Base-by-base conservation (phyloP, 441 rosid species). In the Melastoma candidum region DNA sequence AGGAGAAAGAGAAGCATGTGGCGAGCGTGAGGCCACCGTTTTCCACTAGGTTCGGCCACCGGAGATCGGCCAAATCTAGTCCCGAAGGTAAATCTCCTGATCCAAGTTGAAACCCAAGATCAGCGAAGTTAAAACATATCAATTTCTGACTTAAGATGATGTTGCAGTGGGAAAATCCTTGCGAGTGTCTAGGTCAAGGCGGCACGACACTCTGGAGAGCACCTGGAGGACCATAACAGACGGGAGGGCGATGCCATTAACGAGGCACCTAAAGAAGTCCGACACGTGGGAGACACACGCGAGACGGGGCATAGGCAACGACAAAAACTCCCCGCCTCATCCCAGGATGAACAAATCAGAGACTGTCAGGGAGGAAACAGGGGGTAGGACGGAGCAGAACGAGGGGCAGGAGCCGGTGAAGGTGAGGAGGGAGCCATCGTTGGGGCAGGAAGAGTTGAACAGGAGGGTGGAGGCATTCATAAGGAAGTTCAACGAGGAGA, bases 181-280 rank as follows among this genome's bases (percentile, higher is more conserved):
- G 70, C 65, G 82, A 52, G 85, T 78, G 2, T 45, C 78, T 17
- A 81, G 72, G 71, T 71, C 77, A 52, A 78, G 65, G 66, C 65
- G 70, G 58, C 52, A 71, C 3, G 85, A 84, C 69, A 84, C 92
- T 54, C 68, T 84, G 79, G 92, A 84, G 67, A 63, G 77, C 68
- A 78, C 87, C 69, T 84, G 92, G 87, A 72, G 66, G 68, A 69
- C 75, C 70, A 79, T 84, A 69, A 81, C 87, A 71, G 92, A 84
- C 54, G 92, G 85, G n/a, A 73, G 87, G 9, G 54, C 77, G 47
- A 72, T 79, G 76, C 83, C 85, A 70, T 69, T 84, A 56, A 63
- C 66, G 1, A 70, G 83, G 63, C 85, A 84, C 50, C 60, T 78
- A 66, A 78, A 61, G 58, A 84, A 84, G 63, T 77, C 85, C 14